Conservation (phyloP, 2,329 filamentous ascomycete species). For the Gyromitra esculenta region DNA sequence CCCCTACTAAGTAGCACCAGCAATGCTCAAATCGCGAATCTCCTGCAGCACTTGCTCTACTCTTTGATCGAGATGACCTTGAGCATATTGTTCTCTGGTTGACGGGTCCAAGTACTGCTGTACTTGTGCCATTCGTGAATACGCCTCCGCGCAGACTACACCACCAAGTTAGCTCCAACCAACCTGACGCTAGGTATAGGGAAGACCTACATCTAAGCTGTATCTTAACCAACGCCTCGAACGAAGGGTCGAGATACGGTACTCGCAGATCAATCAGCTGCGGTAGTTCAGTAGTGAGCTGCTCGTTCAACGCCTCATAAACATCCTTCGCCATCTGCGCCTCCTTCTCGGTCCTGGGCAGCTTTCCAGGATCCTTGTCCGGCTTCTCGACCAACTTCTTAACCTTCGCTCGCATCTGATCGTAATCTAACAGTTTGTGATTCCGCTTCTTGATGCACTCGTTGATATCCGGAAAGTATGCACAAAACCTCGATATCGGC, state of each 20-base stretch:
- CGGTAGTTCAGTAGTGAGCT: constrained; percentile 89
- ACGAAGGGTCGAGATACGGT: constrained; percentile 94
- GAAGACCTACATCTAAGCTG: constrained; percentile 74
- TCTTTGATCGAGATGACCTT: constrained; percentile 86
- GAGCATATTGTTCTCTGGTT: constrained; percentile 93
- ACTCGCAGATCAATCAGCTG: constrained; percentile 97
- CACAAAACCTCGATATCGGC: constrained; percentile 93
- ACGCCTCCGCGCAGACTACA: constrained; percentile 88
- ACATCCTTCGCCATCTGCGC: constrained; percentile 90
- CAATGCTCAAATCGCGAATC: constrained; percentile 95
- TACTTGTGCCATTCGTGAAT: constrained; percentile 97
- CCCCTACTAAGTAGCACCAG: constrained; percentile 69
- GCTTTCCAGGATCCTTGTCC: constrained; percentile 96
- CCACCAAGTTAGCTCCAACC: background rate
- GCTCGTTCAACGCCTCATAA: constrained; percentile 97
- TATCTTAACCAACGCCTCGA: constrained; percentile 98
- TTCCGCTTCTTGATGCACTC: constrained; percentile 99
- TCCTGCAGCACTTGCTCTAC: constrained; percentile 97
- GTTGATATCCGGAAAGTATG: constrained; percentile 98
- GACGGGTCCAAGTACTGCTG: constrained; percentile 97
- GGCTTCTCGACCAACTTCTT: constrained; percentile 98
- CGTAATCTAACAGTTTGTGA: constrained; percentile 98
- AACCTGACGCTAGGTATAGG: background rate
- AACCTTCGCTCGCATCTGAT: constrained; percentile 92
- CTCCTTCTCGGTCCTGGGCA: constrained; percentile 95